Conservation (phyloP, 2,329 filamentous ascomycete genomes). For the Pseudocercospora crystallina region DNA sequence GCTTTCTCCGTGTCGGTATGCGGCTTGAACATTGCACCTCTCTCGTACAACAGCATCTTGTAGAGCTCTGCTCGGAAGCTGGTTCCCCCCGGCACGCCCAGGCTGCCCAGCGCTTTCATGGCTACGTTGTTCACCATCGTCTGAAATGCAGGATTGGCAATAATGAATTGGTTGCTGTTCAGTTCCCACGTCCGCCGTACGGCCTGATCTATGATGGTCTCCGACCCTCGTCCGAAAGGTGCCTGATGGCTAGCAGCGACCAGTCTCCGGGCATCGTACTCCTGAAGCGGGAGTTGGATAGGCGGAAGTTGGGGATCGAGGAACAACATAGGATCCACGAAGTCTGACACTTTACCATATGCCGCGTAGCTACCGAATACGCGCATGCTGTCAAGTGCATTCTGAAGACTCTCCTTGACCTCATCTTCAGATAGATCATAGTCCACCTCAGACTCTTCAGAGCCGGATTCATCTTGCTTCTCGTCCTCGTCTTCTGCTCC, state of each 20-base stretch:
- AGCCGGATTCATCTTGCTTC: not conserved
- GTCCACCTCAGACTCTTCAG: constrained; percentile 1
- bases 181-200: constrained; percentile 36
- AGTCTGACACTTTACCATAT: not conserved
- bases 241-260: constrained; percentile 26
- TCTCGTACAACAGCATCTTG: constrained; percentile 27
- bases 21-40: constrained; percentile 26
- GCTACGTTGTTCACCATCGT: constrained; percentile 20
- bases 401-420: not conserved
- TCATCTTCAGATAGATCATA: not conserved
- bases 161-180: not conserved
- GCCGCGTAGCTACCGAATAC: not conserved
- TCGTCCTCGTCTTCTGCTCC: not conserved
- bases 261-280: constrained; percentile 14
- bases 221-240: constrained; percentile 33
- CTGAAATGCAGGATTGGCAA: constrained; percentile 28
- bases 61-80: constrained; percentile 21
- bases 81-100: constrained; percentile 13
- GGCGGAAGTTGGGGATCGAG: not conserved
- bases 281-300: constrained; percentile 13
- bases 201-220: constrained; percentile 33
- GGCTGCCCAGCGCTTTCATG: constrained; percentile 11
- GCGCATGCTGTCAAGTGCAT: not conserved
- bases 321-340: no score
- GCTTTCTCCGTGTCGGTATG: constrained; percentile 24